Conservation (phyloP, 1,284 basidiomycete species). For the Trichosporon sp. region DNA sequence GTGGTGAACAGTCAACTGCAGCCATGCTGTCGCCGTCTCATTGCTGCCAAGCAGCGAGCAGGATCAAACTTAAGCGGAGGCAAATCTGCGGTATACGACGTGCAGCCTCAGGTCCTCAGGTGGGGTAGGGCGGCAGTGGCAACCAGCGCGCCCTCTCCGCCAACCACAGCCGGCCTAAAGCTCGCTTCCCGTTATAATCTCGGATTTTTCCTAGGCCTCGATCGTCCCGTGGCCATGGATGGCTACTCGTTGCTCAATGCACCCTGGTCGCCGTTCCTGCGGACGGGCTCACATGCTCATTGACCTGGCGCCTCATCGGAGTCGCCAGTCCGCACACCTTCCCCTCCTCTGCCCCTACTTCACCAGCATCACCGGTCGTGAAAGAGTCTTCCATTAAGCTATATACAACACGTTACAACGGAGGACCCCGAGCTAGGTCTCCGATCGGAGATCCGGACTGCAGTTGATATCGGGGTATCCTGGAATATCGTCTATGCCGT, state of each 20-base stretch:
- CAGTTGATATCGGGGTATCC: neutral
- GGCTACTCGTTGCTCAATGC: neutral
- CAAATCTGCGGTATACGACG: neutral
- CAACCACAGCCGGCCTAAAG: neutral
- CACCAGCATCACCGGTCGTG: neutral
- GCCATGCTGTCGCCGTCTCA: neutral
- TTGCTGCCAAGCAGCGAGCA: neutral
- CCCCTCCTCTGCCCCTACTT: no score
- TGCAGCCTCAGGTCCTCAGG: neutral
- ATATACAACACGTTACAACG: slow-evolving; percentile 3
- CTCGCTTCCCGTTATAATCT: neutral
- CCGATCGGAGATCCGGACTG: neutral
- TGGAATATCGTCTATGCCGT: neutral
- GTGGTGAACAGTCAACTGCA: slow-evolving; percentile 1
- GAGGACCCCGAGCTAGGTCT: neutral
- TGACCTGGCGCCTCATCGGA: no score
- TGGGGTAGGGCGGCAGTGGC: neutral
- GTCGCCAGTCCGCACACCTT: neutral
- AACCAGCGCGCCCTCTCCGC: neutral
- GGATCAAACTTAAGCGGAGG: slow-evolving; percentile 2
- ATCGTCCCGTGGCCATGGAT: neutral
- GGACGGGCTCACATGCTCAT: neutral
- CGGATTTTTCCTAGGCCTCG: neutral
- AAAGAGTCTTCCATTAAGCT: neutral
- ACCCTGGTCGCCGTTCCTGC: neutral